phyloP scores from a whole-genome alignment of 371 early-diverging fungal species.

The Mucor sp. region DNA sequence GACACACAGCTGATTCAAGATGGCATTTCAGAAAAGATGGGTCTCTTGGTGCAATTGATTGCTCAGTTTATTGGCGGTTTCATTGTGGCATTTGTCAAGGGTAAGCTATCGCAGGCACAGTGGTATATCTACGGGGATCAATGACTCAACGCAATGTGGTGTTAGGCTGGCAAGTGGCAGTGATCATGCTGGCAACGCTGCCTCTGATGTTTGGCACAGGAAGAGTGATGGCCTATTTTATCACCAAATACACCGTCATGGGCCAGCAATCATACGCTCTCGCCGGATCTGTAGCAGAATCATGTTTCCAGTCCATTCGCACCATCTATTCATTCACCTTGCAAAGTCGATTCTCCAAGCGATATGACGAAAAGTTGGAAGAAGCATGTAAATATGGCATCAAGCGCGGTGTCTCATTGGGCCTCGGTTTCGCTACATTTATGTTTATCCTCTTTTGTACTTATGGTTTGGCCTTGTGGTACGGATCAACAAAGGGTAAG shows the following conservation, averaged over 20 bases:
- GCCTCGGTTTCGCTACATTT: slow-evolving; percentile 61
- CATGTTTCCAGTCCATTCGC: slow-evolving; percentile 82
- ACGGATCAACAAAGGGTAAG: slow-evolving; percentile 57
- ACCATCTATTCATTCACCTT: slow-evolving; percentile 87
- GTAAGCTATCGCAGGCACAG: slow-evolving; percentile 18
- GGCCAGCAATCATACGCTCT: slow-evolving; percentile 43
- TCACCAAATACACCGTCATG: slow-evolving; percentile 51
- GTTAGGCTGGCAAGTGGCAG: slow-evolving; percentile 70
- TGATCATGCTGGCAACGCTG: slow-evolving; percentile 71
- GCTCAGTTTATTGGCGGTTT: slow-evolving; percentile 31
- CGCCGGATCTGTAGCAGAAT: slow-evolving; percentile 49
- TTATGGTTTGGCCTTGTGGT: slow-evolving; percentile 82
- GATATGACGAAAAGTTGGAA: slow-evolving; percentile 61
- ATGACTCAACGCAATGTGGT: neutral
- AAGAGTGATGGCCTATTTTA: slow-evolving; percentile 66
- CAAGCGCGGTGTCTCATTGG: slow-evolving; percentile 54
- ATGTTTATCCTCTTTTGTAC: slow-evolving; percentile 64
- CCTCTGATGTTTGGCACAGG: slow-evolving; percentile 60
- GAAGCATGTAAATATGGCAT: slow-evolving; percentile 59
- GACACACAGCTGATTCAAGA: slow-evolving; percentile 80
- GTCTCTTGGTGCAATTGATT: slow-evolving; percentile 61
- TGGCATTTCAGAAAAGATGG: slow-evolving; percentile 85
- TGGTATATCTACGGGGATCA: too few species aligned
- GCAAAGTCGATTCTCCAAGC: slow-evolving; percentile 65
- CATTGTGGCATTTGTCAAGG: slow-evolving; percentile 65